Evolutionary conservation across 2,329 filamentous ascomycete genomes (phyloP), one percentile per base, ranked within the genome.

Genomic region (Fusarium coffeatum): DNA sequence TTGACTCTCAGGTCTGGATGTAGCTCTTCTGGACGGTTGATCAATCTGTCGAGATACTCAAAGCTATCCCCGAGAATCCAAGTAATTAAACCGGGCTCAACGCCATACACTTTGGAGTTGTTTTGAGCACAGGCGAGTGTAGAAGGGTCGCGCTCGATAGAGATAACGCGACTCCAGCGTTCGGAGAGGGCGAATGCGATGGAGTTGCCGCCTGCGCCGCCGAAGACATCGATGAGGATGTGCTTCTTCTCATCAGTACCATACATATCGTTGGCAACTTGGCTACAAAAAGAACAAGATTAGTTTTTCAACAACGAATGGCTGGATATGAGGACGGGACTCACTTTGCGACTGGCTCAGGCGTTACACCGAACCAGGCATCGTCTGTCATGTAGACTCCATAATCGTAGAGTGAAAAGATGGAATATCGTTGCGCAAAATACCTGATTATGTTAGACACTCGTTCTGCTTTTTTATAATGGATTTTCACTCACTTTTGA

Each of bases 341-440:
- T 75, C 83, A 96, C 93, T 86, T 89, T 64, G 96, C 96, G 28
- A 99, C 89, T 7, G 93, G 92, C 79, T 99, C 95, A 16, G 96
- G 94, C 0, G 97, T 99, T 10, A 98, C 94, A 58, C 94, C 96
- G 78, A 96, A 99, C 96, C 96, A 99, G 56, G 94, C 92, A 81
- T 95, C 91, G 78, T 97, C 90, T 1, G 97, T 99, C 85, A 99
- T 89, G 84, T 90, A 91, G 71, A 99, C 87, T 58, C 94, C 95
- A 62, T 94, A 87, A 78, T 98, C 91, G 78, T 98, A 99, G 73
- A 87, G 87, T 18, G 91, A 90, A 81, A 97, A 99, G 71, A 99
- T 92, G 55, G 90, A 91, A 79, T 96, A 90, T 64, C 96, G 89
- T 76, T 98, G 94, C 18, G 91, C 86, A 88, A 93, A 99, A 81